Conservation (phyloP, 2,329 filamentous ascomycete genomes). For the Rutstroemia sp. region DNA sequence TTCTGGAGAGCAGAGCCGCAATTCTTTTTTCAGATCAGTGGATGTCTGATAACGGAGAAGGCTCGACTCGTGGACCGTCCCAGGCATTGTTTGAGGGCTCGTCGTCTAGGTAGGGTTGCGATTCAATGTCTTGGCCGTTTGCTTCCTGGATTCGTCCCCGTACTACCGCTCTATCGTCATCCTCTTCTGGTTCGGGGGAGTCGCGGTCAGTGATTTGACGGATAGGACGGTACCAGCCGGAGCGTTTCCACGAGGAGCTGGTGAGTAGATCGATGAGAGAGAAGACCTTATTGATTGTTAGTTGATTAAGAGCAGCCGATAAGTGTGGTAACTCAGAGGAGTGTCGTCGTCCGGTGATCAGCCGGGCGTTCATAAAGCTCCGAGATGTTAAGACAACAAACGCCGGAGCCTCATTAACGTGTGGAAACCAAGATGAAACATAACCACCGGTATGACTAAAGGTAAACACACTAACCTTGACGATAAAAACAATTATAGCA, state of each 20-base stretch:
- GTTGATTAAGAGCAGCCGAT: background rate
- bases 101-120: background rate
- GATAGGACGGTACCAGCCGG: slow-evolving; percentile 15
- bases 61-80: slow-evolving; percentile 20
- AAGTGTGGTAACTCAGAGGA: background rate
- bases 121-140: slow-evolving; percentile 9
- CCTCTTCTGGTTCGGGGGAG: slow-evolving; percentile 12
- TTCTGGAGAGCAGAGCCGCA: background rate
- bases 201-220: slow-evolving; percentile 9
- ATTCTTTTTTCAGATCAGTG: background rate
- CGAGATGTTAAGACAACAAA: too few relatives aligned
- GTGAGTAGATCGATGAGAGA: slow-evolving; percentile 24
- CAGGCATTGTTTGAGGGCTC: slow-evolving; percentile 1
- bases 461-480: slow-evolving; percentile 42
- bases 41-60: slow-evolving; percentile 15
- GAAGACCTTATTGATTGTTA: slow-evolving; percentile 14
- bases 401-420: too few relatives aligned
- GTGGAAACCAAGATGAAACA: too few relatives aligned
- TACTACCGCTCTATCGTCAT: slow-evolving; percentile 18
- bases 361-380: too few relatives aligned
- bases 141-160: slow-evolving; percentile 23
- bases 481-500: slow-evolving; percentile 43
- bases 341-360: too few relatives aligned
- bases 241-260: slow-evolving; percentile 18
- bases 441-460: background rate